Base-by-base conservation (phyloP, 2,329 filamentous ascomycete genomes). In the Hirsutella minnesotensis region DNA sequence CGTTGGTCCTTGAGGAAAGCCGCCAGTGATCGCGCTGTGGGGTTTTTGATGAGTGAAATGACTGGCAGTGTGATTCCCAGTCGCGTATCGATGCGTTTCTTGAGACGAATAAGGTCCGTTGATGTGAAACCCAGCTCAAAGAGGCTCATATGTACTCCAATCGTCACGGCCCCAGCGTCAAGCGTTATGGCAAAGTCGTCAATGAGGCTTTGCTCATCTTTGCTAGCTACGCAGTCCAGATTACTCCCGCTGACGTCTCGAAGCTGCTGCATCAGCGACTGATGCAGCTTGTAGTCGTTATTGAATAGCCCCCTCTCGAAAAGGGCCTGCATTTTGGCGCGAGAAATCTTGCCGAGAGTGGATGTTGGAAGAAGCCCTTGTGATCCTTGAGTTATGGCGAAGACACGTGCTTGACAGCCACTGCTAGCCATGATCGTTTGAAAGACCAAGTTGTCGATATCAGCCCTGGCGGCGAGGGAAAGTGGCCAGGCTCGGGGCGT, bases 341-440 rank as follows among this genome's bases (percentile, higher is more conserved):
- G 47, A 2, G 64, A 66, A 5, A 68, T 51, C 49, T 69, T 69
- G 7, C 65, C 65, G 1, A 69, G 54, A 1, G 63, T 53, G 1
- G 64, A 57, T 47, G 37, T 44, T 8, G 39, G 39, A 13, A 48
- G 42, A n/a, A n/a, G n/a, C n/a, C n/a, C n/a, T n/a, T n/a, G n/a
- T n/a, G n/a, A n/a, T n/a, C n/a, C n/a, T n/a, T n/a, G n/a, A n/a
- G n/a, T n/a, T n/a, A n/a, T n/a, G n/a, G n/a, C n/a, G n/a, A 38
- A 43, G 18, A 50, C 41, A 18, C 39, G 24, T 10, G 40, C 13
- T 10, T 30, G 24, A 16, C 27, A n/a, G 5, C 36, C 40, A 10
- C 39, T 39, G 27, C 24, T 19, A 15, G 27, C 39, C 22, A 40
- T 35, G 31, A 36, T 43, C 9, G 40, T 24, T 15, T 43, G 36